Evolutionary conservation across 2,329 filamentous ascomycete genomes (phyloP).

Genomic region (Calonectria hongkongensis): DNA sequence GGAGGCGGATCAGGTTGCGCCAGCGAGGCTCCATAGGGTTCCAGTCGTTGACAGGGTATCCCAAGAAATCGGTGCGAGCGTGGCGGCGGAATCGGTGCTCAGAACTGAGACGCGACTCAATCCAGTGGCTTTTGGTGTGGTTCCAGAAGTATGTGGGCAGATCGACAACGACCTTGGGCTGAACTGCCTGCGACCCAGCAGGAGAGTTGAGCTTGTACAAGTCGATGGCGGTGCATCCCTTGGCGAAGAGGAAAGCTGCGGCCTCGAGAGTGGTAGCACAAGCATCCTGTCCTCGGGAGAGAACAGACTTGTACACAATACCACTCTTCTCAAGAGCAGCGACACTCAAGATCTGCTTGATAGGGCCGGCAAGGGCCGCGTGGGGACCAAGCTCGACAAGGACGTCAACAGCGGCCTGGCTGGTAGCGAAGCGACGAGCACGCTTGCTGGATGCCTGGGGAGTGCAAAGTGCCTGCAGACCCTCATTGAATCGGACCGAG

Average conservation of each 20-base stretch:
- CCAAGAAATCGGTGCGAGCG: constrained; percentile 56
- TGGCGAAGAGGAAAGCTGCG: constrained; percentile 4
- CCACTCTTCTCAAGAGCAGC: constrained; percentile 11
- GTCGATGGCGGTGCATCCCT: not conserved
- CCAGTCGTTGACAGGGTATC: constrained; percentile 51
- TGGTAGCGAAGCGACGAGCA: not conserved
- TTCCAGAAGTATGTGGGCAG: constrained; percentile 56
- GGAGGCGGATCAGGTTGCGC: constrained; percentile 62
- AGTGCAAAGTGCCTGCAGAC: constrained; percentile 43
- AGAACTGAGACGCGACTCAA: constrained; percentile 57
- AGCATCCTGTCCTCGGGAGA: constrained; percentile 27
- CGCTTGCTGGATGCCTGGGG: not conserved
- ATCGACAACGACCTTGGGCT: constrained; percentile 53
- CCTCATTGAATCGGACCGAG: constrained; percentile 62
- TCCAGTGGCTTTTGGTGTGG: constrained; percentile 60
- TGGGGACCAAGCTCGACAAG: constrained; percentile 55
- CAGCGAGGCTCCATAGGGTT: constrained; percentile 61
- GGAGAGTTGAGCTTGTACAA: constrained; percentile 6
- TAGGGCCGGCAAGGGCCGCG: constrained; percentile 44
- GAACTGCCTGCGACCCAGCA: not conserved
- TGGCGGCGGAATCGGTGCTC: constrained; percentile 47
- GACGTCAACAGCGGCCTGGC: not conserved
- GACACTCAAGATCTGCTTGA: constrained; percentile 44
- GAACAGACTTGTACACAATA: constrained; percentile 22
- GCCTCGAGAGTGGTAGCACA: constrained; percentile 16